phyloP scores from a whole-genome alignment of 2,329 filamentous ascomycete species.

The Epichloe sp. region DNA sequence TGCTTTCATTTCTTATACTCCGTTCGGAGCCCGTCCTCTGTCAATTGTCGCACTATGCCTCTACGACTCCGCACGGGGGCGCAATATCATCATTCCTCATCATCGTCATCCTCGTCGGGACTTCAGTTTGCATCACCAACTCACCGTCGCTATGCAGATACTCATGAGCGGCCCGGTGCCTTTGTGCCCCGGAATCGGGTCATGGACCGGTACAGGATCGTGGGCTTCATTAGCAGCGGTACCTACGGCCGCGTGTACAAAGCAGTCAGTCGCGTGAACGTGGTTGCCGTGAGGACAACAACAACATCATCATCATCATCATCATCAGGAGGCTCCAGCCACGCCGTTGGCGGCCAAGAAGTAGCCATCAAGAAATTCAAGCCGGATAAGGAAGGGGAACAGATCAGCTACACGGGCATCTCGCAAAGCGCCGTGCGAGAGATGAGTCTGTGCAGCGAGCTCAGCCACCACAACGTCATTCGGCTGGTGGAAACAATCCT shows the following conservation, averaged over 20 bases:
- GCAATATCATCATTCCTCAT: slow-evolving; percentile 12
- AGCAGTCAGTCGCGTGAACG: slow-evolving; percentile 50
- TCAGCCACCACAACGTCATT: slow-evolving; percentile 81
- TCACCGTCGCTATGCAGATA: slow-evolving; percentile 33
- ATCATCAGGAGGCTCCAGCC: background rate
- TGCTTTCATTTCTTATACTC: background rate
- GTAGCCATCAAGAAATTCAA: slow-evolving; percentile 99
- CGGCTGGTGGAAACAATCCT: slow-evolving; percentile 88
- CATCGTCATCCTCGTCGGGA: slow-evolving; percentile 8
- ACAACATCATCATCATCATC: background rate
- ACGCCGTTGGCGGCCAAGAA: slow-evolving; percentile 51
- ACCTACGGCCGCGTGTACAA: slow-evolving; percentile 99
- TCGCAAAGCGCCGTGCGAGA: slow-evolving; percentile 95
- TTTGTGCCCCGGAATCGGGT: slow-evolving; percentile 76
- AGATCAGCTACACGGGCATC: slow-evolving; percentile 89
- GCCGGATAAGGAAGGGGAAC: slow-evolving; percentile 94
- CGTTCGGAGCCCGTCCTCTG: background rate
- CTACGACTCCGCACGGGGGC: slow-evolving; percentile 20
- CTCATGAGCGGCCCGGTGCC: slow-evolving; percentile 35
- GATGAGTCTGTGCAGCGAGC: slow-evolving; percentile 91
- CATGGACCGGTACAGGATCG: slow-evolving; percentile 85
- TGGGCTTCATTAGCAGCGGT: slow-evolving; percentile 95
- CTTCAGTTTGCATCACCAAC: slow-evolving; percentile 12
- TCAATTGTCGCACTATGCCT: slow-evolving; percentile 16
- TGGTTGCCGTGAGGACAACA: slow-evolving; percentile 2